phyloP scores from a whole-genome alignment of 2,329 filamentous ascomycete species.

The Colletotrichum orbiculare region DNA sequence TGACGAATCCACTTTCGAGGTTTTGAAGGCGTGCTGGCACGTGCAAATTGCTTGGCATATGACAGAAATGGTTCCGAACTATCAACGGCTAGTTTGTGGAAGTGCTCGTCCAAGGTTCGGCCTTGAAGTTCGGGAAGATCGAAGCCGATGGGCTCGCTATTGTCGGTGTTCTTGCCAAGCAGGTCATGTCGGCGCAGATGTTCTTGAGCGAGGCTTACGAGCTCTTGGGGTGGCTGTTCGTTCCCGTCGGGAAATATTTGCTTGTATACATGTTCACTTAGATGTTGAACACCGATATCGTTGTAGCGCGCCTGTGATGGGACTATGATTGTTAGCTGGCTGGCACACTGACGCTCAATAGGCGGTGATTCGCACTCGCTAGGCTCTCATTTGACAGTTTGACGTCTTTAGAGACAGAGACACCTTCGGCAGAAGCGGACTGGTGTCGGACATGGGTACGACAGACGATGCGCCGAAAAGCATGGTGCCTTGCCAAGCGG shows the following conservation, averaged over 20 bases:
- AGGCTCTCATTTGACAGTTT: slow-evolving; percentile 45
- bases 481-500: slow-evolving; percentile 61
- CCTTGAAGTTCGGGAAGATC: slow-evolving; percentile 86
- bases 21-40: slow-evolving; percentile 66
- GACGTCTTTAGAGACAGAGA: slow-evolving; percentile 29
- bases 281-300: slow-evolving; percentile 93
- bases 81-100: slow-evolving; percentile 87
- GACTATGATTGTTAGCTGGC: slow-evolving; percentile 47
- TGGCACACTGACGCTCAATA: background rate
- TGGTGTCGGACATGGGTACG: slow-evolving; percentile 57
- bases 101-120: slow-evolving; percentile 89
- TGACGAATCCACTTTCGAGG: slow-evolving; percentile 78
- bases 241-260: slow-evolving; percentile 79
- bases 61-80: slow-evolving; percentile 86
- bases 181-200: slow-evolving; percentile 89
- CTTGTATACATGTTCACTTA: slow-evolving; percentile 83
- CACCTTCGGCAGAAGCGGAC: slow-evolving; percentile 46
- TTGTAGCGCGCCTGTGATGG: slow-evolving; percentile 78
- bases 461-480: slow-evolving; percentile 51
- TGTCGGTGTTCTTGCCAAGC: slow-evolving; percentile 89
- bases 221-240: slow-evolving; percentile 71
- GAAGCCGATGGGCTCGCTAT: slow-evolving; percentile 80
- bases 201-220: slow-evolving; percentile 83
- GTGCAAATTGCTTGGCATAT: slow-evolving; percentile 79
- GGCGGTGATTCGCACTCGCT: slow-evolving; percentile 50